phyloP scores from a whole-genome alignment of 148 eudicot genomes.

The Rhododendron ovatum region DNA sequence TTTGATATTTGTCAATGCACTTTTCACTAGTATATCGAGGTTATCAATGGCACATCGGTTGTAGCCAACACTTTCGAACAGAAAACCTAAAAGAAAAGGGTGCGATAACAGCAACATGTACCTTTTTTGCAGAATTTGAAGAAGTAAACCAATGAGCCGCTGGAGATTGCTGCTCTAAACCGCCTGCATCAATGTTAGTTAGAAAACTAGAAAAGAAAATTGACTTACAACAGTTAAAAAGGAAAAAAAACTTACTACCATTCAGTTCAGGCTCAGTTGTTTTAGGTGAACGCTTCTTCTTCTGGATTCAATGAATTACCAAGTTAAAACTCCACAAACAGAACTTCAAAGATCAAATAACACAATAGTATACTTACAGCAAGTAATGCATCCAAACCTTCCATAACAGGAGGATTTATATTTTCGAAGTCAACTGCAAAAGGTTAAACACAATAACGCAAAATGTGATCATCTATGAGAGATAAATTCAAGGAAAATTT shows the following conservation, averaged over 20 bases:
- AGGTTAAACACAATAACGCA: not conserved
- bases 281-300: slow-evolving; percentile 40
- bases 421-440: slow-evolving; percentile 65
- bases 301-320: slow-evolving; percentile 36
- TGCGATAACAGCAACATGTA: slow-evolving; percentile 12
- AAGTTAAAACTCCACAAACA: slow-evolving; percentile 3
- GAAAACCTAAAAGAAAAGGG: not conserved
- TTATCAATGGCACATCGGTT: not conserved
- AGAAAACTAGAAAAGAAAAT: slow-evolving; percentile 1
- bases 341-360: not conserved
- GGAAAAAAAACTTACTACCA: slow-evolving; percentile 30
- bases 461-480: not conserved
- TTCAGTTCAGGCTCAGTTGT: slow-evolving; percentile 39
- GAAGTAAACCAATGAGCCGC: slow-evolving; percentile 67
- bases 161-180: slow-evolving; percentile 39
- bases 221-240: not conserved
- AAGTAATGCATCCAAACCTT: slow-evolving; percentile 52
- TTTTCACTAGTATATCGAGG: not conserved
- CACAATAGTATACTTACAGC: slow-evolving; percentile 42
- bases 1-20: not conserved
- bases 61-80: not conserved
- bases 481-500: not conserved
- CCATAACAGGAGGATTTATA: slow-evolving; percentile 67
- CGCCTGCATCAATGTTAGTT: slow-evolving; percentile 33
- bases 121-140: slow-evolving; percentile 66